phyloP scores from a whole-genome alignment of 805 yeast genomes.

The Zygotorulaspora chibaensis region DNA sequence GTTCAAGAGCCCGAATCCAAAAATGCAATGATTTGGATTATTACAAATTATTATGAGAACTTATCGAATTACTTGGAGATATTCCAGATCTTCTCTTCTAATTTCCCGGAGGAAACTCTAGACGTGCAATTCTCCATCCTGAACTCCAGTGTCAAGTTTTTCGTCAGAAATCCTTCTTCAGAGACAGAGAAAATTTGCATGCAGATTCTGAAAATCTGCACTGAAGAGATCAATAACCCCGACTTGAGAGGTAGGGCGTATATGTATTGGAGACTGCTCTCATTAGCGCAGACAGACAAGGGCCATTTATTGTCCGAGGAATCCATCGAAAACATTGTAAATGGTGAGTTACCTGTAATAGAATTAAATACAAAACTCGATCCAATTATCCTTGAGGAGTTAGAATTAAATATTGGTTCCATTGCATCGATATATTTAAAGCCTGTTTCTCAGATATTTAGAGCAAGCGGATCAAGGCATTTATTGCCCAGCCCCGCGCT shows the following conservation, averaged over 20 bases:
- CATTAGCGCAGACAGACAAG: conserved; percentile 30
- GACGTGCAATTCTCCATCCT: conserved; percentile 72
- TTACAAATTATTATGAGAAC: conserved; percentile 62
- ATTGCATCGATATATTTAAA: conserved; percentile 80
- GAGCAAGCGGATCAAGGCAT: conserved; percentile 50
- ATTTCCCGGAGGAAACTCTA: conserved; percentile 55
- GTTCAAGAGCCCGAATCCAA: conserved; percentile 77
- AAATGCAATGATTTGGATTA: conserved; percentile 75
- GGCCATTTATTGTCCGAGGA: conserved; percentile 37
- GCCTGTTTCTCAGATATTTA: conserved; percentile 76
- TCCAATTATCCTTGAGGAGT: conserved; percentile 66
- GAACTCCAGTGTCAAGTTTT: conserved; percentile 70
- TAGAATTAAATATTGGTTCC: conserved; percentile 77
- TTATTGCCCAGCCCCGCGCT: conserved; percentile 51
- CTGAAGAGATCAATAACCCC: conserved; percentile 74
- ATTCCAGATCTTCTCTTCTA: conserved; percentile 36
- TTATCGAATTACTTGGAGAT: conserved; percentile 34
- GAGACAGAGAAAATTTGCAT: conserved; percentile 55
- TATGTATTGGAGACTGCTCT: conserved; percentile 78
- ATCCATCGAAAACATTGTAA: conserved; percentile 50
- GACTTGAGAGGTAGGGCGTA: conserved; percentile 83
- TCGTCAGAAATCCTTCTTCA: conserved; percentile 49
- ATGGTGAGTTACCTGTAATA: conserved; percentile 59
- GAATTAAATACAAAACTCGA: conserved; percentile 68
- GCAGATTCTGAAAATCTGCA: conserved; percentile 57